Evolutionary conservation across 75 land plant species (phyloP).

Genomic region (Cryptomeria japonica): DNA sequence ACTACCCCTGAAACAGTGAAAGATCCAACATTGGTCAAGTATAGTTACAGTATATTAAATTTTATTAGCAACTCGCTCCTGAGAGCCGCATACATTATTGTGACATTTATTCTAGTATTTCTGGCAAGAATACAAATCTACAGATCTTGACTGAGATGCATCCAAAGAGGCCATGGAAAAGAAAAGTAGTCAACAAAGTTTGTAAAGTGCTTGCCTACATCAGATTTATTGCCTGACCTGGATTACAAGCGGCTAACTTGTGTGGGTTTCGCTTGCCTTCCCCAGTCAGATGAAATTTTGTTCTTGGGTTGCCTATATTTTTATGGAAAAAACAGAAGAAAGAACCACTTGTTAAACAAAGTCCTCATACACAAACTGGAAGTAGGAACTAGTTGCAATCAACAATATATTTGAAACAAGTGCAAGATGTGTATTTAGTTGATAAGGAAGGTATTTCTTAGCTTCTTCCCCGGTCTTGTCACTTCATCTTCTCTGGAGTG

Average conservation of each 20-base stretch:
- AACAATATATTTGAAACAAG: too few relatives aligned
- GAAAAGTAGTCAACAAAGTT: conserved; percentile 15
- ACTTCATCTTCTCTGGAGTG: not conserved
- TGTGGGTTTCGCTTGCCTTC: conserved; percentile 12
- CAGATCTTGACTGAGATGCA: not conserved
- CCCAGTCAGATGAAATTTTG: conserved; percentile 15
- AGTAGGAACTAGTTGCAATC: not conserved
- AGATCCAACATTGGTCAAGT: not conserved
- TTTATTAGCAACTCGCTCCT: not conserved
- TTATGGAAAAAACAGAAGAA: conserved; percentile 15
- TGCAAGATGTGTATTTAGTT: conserved; percentile 15
- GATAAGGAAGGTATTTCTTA: conserved; percentile 21
- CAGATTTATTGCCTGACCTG: conserved; percentile 19
- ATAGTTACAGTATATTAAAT: not conserved
- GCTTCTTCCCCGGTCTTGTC: conserved; percentile 5
- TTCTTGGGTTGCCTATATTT: conserved; percentile 26
- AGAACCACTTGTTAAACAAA: conserved; percentile 6
- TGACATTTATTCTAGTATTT: too few relatives aligned
- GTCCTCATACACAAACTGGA: not conserved
- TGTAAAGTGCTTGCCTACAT: not conserved
- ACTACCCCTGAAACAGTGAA: not conserved
- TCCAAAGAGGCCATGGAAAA: conserved; percentile 29
- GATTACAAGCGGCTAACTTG: conserved; percentile 7
- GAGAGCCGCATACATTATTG: not conserved
- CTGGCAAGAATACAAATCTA: too few relatives aligned